Conservation (phyloP, 2,329 filamentous ascomycete genomes). For the Bertia moriformis region DNA sequence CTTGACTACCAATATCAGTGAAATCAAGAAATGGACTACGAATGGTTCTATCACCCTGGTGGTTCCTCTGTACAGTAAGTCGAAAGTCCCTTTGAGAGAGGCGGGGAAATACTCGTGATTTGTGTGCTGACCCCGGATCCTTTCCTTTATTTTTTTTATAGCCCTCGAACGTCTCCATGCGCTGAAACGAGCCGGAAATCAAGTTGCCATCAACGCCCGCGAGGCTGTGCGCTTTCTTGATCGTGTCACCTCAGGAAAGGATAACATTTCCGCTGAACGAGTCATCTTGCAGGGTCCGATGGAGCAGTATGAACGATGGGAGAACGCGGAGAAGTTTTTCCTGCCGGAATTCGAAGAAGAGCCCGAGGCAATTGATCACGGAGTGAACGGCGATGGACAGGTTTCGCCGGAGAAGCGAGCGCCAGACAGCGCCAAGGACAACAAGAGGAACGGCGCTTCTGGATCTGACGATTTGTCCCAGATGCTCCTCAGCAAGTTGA, state of each 20-base stretch:
- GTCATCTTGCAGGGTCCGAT: neutral
- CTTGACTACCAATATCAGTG: conserved; percentile 1
- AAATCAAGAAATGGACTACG: conserved; percentile 1
- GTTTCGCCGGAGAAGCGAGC: conserved; percentile 3
- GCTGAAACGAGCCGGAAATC: neutral
- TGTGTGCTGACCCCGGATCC: neutral
- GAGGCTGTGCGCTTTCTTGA: neutral
- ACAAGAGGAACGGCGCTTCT: conserved; percentile 9
- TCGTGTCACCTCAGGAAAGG: neutral
- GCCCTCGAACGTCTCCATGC: conserved; percentile 1
- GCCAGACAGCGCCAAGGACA: conserved; percentile 6
- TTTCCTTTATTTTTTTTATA: neutral
- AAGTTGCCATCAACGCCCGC: conserved; percentile 1
- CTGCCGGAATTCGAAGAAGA: conserved; percentile 25
- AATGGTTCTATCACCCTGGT: neutral
- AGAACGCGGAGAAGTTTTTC: conserved; percentile 26
- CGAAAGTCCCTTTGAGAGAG: neutral
- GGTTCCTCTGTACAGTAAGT: conserved; percentile 1
- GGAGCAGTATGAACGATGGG: conserved; percentile 9
- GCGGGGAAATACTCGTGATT: no score
- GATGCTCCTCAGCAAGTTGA: conserved; percentile 28
- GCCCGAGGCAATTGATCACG: conserved; percentile 11
- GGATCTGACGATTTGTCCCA: conserved; percentile 22
- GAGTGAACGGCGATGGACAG: conserved; percentile 4
- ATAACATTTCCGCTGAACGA: neutral